Percentiles rank a stretch among this genome's conserved stretches.
Conservation (phyloP, 768 basidiomycete species). For the Suillus lakei region DNA sequence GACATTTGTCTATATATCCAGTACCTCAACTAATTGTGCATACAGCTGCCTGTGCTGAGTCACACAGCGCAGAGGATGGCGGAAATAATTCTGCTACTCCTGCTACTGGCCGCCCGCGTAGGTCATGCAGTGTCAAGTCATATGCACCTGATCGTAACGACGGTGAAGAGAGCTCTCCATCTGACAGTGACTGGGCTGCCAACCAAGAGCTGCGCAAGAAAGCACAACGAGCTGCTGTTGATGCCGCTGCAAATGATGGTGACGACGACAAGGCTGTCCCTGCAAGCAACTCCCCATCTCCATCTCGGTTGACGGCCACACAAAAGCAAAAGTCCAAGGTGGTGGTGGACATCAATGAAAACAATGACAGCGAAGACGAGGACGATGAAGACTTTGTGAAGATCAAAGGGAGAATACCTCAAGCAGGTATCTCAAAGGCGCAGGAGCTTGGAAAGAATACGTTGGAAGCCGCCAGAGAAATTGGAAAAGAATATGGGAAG, state of each 20-base stretch:
- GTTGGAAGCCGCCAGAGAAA: neutral
- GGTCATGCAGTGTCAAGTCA: neutral
- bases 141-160: neutral
- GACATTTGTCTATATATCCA: neutral
- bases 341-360: neutral
- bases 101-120: neutral
- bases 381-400: neutral
- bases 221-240: neutral
- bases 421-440: neutral
- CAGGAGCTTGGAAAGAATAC: neutral
- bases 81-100: neutral
- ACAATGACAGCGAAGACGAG: neutral
- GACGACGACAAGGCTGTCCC: neutral
- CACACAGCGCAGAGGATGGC: neutral
- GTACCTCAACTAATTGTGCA: neutral
- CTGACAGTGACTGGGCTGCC: neutral
- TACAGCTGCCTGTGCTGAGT: neutral
- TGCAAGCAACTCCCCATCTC: neutral
- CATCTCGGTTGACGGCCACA: neutral
- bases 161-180: neutral
- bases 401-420: neutral
- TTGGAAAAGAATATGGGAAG: neutral
- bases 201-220: neutral
- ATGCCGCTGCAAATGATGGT: neutral
- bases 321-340: constrained; percentile 2